Evolutionary conservation across 1,284 basidiomycete genomes (phyloP), one percentile per base, ranked within the genome.

Genomic region (Cryptococcus sp.): DNA sequence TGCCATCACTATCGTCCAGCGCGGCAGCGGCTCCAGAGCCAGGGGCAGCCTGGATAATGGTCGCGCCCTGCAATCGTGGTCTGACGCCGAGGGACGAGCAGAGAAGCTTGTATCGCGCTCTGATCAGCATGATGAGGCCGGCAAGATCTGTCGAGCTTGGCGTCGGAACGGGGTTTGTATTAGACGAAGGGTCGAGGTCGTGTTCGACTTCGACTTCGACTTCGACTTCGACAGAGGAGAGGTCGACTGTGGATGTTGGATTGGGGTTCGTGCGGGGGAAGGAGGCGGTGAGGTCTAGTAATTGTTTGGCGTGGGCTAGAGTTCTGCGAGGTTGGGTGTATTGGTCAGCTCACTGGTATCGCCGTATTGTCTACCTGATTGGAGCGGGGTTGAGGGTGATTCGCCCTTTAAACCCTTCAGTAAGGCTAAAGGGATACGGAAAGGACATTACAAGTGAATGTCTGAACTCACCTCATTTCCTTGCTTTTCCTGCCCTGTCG

Each of bases 21-120:
- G 48, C 47, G n/a, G 54, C 44, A n/a, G 69, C 66, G 6, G 57
- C 57, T 1, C 61, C 61, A 22, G 57, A 60, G 5, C 55, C 53
- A 15, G 61, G 57, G 16, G 35, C 31, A 20, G 51, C 57, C 16
- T 53, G 48, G 19, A 62, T 47, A 22, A 62, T 59, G 19, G 45
- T 47, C 5, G 72, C 71, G n/a, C 71, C 69, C 0, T 69, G 68
- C 42, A 82, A 58, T 16, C 81, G 60, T 0, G 91, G 87, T 39
- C 86, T 81, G 8, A 91, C 82, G 39, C 90, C 89, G n/a, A 97
- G 81, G 0, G 85, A 85, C 0, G 92, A 86, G 69, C 93, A 97
- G 20, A 93, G 84, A 0, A 87, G 84, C 68, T 89, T 89, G 79
- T 97, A 96, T 66, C 90, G 84, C 3, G 93, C 91, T 35, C 92